Evolutionary conservation across 805 yeast genomes (phyloP), one percentile per base, ranked within the genome.

Genomic region (Cyberlindnera amylophila): DNA sequence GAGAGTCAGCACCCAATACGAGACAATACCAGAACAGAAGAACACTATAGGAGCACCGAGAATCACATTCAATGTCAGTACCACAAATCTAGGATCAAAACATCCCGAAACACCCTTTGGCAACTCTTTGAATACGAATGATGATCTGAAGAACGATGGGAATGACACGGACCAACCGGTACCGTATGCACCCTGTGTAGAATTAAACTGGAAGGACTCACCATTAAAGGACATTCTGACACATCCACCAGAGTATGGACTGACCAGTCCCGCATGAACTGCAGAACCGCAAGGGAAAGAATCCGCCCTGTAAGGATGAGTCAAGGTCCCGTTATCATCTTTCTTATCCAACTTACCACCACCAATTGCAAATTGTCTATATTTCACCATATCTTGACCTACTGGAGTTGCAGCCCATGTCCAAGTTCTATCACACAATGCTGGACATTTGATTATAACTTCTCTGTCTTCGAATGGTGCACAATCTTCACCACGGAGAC

Each of bases 271-370:
- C 2, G 90, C 80, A 62, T 90, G 96, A 4, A 86, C 77, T 0
- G 93, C 97, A 3, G 96, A 84, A 0, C 89, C 91, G 60, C 98
- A 90, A 0, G 91, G 82, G 53, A 71, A 89, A 1, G 96, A 86
- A 63, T 90, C 98, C 0, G 87, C 90, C 49, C 98, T 70, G 57
- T 88, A 90, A 0, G 90, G 89, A 19, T 64, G 53, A 0, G 86
- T 66, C 8, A 81, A 46, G 1, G 44, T 32, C 1, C 55, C 63
- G 13, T 50, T 48, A 64, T 1, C 45, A 1, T 41, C 46, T 10
- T 36, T 35, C 4, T 55, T 50, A 15, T 55, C 56, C 12, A 35
- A 12, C 2, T 14, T n/a, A 2, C 90, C 90, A 14, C 96, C 95
- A 3, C 96, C 96, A 19, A 90, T 75, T 26, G 79, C 77, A 53